Percentiles rank a stretch among this genome's conserved stretches.
phyloP scores from a whole-genome alignment of 208 protist species.

The Trypanosoma avium region DNA sequence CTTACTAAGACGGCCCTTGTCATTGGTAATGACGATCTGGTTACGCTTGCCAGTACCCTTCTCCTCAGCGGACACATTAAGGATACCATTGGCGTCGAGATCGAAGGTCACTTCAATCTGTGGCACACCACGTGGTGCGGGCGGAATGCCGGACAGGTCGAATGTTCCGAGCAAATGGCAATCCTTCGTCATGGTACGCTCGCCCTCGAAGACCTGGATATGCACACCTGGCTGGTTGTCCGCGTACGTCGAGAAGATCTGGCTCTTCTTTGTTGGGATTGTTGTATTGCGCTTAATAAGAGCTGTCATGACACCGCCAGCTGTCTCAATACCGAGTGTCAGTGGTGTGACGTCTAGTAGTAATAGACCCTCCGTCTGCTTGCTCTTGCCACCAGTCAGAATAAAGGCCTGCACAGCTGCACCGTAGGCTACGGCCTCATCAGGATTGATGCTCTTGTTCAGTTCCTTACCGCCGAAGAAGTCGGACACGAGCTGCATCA shows the following conservation, averaged over 20 bases:
- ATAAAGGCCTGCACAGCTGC: conserved; percentile 97
- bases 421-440: conserved; percentile 93
- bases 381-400: conserved; percentile 69
- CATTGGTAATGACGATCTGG: conserved; percentile 87
- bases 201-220: conserved; percentile 94
- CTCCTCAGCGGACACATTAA: conserved; percentile 95
- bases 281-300: conserved; percentile 88
- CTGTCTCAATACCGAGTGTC: conserved; percentile 92
- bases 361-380: conserved; percentile 79
- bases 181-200: conserved; percentile 88
- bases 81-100: conserved; percentile 97
- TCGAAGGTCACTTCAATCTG: conserved; percentile 99
- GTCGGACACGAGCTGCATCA: conserved; percentile 94
- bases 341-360: conserved; percentile 92
- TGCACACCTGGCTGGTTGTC: conserved; percentile 91
- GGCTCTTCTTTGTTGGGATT: conserved; percentile 85
- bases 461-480: conserved; percentile 95
- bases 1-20: conserved; percentile 86
- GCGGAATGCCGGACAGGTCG: conserved; percentile 81
- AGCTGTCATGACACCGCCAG: conserved; percentile 94
- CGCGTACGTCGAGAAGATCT: conserved; percentile 88
- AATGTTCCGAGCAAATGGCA: conserved; percentile 96
- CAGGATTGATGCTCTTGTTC: conserved; percentile 93
- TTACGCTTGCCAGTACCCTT: conserved; percentile 91
- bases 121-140: conserved; percentile 90